Percentiles rank a stretch among this genome's conserved stretches.
phyloP scores from a whole-genome alignment of 2,329 filamentous ascomycete species.

The Monilinia polystroma region DNA sequence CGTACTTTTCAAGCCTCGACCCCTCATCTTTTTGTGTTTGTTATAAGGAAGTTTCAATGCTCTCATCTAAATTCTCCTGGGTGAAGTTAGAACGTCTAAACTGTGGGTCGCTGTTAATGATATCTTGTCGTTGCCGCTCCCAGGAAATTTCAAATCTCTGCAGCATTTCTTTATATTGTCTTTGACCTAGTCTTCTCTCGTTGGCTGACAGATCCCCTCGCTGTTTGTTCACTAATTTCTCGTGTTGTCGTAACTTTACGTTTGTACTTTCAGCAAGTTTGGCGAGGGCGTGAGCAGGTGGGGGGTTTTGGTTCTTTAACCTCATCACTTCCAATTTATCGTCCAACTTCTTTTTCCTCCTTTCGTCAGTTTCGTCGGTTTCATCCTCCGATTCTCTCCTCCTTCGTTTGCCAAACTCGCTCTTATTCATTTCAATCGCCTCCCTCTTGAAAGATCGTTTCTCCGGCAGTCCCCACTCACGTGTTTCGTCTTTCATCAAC shows the following conservation, averaged over 20 bases:
- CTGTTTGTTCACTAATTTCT: neutral
- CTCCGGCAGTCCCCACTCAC: neutral
- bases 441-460: neutral
- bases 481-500: neutral
- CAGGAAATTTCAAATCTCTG: neutral
- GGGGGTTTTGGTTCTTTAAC: neutral
- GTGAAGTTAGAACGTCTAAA: neutral
- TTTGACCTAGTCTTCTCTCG: neutral
- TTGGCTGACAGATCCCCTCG: neutral
- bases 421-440: neutral
- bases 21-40: neutral
- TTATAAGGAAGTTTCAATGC: neutral
- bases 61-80: neutral
- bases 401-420: neutral
- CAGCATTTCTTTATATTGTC: neutral
- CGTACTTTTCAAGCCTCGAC: neutral
- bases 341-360: neutral
- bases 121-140: constrained; percentile 6
- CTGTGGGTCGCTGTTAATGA: neutral
- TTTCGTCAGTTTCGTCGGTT: too few species aligned
- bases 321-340: neutral
- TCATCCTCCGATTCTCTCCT: neutral
- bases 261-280: neutral
- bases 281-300: neutral
- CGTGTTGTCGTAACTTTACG: neutral